Evolutionary conservation across 257 asterid species (phyloP).

Genomic region (Asclepias syriaca): DNA sequence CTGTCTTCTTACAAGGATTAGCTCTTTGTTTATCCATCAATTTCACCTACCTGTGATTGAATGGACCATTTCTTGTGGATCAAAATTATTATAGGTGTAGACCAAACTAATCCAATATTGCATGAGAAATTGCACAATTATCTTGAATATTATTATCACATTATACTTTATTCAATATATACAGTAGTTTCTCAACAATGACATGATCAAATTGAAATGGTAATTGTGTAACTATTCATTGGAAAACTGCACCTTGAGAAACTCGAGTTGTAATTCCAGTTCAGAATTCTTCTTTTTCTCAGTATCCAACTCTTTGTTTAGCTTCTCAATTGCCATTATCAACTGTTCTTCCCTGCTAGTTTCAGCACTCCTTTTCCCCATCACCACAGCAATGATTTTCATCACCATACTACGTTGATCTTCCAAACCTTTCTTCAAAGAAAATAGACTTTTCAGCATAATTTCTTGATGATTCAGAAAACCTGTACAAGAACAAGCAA

Average conservation of each 20-base stretch:
- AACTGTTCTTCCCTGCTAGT: constrained; percentile 39
- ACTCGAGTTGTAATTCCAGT: constrained; percentile 51
- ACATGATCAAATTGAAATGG: not conserved
- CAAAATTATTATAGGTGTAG: too few species aligned
- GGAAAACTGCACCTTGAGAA: constrained; percentile 36
- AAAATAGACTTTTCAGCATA: constrained; percentile 36
- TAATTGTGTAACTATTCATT: constrained; percentile 11
- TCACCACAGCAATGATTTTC: constrained; percentile 32
- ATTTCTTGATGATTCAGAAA: constrained; percentile 17
- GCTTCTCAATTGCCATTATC: constrained; percentile 38
- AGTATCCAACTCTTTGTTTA: constrained; percentile 48
- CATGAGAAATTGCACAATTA: too few species aligned
- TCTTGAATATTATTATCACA: not conserved
- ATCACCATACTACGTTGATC: constrained; percentile 45
- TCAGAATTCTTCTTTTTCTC: constrained; percentile 49
- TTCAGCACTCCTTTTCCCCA: constrained; percentile 33
- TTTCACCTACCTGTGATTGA: not conserved
- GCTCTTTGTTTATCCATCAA: not conserved
- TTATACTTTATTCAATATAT: too few species aligned
- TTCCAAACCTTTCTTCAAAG: constrained; percentile 53
- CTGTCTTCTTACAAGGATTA: not conserved
- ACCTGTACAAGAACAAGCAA: not conserved
- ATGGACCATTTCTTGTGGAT: not conserved
- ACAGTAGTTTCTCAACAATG: too few species aligned
- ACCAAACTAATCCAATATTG: too few species aligned